phyloP scores from a whole-genome alignment of 495 filamentous ascomycete genomes.

The Collariella sp. region DNA sequence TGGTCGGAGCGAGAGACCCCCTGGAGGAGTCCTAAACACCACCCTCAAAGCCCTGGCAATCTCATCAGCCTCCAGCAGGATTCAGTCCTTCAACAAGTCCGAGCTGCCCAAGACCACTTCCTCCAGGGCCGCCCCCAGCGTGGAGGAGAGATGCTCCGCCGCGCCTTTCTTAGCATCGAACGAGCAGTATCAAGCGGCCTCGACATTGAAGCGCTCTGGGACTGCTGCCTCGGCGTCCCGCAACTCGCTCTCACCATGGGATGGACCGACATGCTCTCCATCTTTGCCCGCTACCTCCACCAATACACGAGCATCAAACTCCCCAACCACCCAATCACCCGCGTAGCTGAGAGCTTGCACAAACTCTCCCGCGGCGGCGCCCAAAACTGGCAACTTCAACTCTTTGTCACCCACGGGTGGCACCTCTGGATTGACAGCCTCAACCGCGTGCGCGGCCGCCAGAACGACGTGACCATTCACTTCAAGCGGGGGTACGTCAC shows the following conservation, averaged over 20 bases:
- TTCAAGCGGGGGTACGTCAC: conserved; percentile 27
- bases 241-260: conserved; percentile 18
- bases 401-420: conserved; percentile 19
- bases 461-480: conserved; percentile 27
- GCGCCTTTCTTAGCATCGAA: conserved; percentile 23
- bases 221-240: conserved; percentile 27
- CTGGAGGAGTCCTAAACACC: neutral
- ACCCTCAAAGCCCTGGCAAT: neutral
- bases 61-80: neutral
- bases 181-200: conserved; percentile 9
- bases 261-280: conserved; percentile 20
- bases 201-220: conserved; percentile 28
- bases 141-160: conserved; percentile 18
- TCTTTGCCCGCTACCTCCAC: conserved; percentile 20
- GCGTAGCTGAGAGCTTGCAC: conserved; percentile 4
- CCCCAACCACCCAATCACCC: conserved; percentile 16
- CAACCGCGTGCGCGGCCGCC: conserved; percentile 4
- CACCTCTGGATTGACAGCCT: conserved; percentile 21
- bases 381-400: neutral
- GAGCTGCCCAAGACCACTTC: conserved; percentile 17
- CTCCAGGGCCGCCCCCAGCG: neutral
- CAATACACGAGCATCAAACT: conserved; percentile 16
- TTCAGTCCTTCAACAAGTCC: conserved; percentile 24
- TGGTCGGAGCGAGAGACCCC: conserved; percentile 11
- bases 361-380: conserved; percentile 1